These are phyloP conservation scores for Moelleriella libera DNA, from an alignment of 2,329 filamentous ascomycete genomes.

Conservation along the genomic window DNA sequence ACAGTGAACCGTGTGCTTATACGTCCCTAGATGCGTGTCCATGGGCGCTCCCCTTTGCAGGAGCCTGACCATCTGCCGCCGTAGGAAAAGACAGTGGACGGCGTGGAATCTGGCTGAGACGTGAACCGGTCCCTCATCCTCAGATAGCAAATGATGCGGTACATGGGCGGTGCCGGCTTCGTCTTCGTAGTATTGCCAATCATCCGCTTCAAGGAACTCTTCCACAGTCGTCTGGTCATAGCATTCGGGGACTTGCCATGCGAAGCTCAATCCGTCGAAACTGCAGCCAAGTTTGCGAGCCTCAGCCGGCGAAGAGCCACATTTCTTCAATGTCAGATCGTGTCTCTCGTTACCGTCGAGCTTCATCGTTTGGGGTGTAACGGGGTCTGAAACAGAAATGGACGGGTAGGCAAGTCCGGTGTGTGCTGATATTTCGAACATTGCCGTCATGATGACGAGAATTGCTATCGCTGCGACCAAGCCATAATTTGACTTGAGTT, in stretches of 20 bases:
- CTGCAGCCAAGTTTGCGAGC: background rate
- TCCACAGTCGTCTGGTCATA: slow-evolving; percentile 2
- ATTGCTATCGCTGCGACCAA: no score
- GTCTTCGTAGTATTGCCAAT: slow-evolving; percentile 2
- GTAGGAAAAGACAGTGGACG: slow-evolving; percentile 1
- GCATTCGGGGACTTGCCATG: slow-evolving; percentile 3
- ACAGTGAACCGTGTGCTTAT: slow-evolving; percentile 3
- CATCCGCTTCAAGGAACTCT: slow-evolving; percentile 1
- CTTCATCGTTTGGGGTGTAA: no score
- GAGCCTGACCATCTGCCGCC: slow-evolving; percentile 3
- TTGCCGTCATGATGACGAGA: no score
- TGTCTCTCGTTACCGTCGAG: no score
- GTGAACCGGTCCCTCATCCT: background rate
- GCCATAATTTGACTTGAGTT: no score
- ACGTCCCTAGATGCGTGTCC: slow-evolving; percentile 1
- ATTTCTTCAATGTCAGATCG: background rate
- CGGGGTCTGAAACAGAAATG: no score
- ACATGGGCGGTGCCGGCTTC: background rate
- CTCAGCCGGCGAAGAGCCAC: slow-evolving; percentile 1
- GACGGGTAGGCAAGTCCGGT: no score
- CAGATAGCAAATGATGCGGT: background rate
- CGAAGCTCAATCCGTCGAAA: slow-evolving; percentile 3
- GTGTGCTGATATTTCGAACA: no score
- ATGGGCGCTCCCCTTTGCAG: background rate
- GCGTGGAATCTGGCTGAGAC: slow-evolving; percentile 1